These are phyloP conservation scores for Mucor plumbeus DNA, from an alignment of 371 early-diverging fungal species.

Conservation along the genomic window DNA sequence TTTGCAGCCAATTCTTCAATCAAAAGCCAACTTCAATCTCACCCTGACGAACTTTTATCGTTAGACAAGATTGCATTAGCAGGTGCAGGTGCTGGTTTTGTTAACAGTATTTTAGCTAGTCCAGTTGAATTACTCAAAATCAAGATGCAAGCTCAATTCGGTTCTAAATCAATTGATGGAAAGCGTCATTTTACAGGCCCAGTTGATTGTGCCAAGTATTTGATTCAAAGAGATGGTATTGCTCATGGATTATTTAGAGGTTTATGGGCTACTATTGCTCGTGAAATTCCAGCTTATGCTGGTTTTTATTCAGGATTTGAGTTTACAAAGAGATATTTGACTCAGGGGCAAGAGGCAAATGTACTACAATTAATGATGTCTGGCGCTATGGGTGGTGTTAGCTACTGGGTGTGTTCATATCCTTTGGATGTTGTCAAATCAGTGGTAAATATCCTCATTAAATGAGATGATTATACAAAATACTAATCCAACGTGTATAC, in stretches of 20 bases:
- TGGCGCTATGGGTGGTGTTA: constrained; percentile 78
- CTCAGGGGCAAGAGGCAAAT: constrained; percentile 48
- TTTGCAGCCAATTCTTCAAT: constrained; percentile 78
- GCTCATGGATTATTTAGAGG: constrained; percentile 78
- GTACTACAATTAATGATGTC: constrained; percentile 71
- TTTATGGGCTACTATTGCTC: constrained; percentile 75
- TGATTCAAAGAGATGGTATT: constrained; percentile 69
- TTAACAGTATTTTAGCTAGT: constrained; percentile 76
- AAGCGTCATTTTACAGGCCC: constrained; percentile 57
- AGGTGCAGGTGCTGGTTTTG: constrained; percentile 77
- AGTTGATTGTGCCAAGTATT: constrained; percentile 65
- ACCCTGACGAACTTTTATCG: constrained; percentile 44
- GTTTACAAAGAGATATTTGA: constrained; percentile 65
- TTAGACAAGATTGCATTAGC: constrained; percentile 75
- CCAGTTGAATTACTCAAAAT: constrained; percentile 87
- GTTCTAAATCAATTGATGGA: constrained; percentile 30
- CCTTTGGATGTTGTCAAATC: constrained; percentile 88
- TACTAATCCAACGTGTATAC: not conserved
- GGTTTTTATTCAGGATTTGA: constrained; percentile 88
- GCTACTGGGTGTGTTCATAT: constrained; percentile 84
- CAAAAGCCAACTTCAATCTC: constrained; percentile 57
- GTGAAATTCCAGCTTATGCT: constrained; percentile 86
- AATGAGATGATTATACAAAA: not conserved
- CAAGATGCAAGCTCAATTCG: constrained; percentile 80
- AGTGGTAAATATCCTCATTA: constrained; percentile 48